Percentiles rank a stretch among this genome's conserved stretches.
Conservation (phyloP, 257 asterid species). For the Solanum infundibuliforme region DNA sequence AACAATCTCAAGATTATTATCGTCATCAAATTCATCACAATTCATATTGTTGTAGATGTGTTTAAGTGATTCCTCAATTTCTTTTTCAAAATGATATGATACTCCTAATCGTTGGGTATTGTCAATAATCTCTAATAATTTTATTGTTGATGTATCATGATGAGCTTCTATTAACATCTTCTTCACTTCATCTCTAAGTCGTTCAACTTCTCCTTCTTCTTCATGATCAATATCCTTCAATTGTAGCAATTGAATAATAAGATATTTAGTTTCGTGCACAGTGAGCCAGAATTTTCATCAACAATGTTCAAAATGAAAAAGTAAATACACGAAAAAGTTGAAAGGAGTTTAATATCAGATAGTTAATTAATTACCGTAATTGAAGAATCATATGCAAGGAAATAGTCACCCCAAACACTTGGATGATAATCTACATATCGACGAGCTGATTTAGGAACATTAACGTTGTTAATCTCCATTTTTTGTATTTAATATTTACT, state of each 20-base stretch:
- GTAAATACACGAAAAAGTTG: no score
- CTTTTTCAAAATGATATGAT: not conserved
- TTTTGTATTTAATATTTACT: not conserved
- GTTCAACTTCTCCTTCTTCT: not conserved
- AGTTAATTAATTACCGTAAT: not conserved
- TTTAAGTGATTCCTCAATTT: not conserved
- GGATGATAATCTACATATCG: not conserved
- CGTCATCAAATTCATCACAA: not conserved
- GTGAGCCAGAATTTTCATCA: no score
- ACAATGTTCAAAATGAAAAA: no score
- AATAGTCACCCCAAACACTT: not conserved
- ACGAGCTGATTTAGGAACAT: not conserved
- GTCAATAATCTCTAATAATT: not conserved
- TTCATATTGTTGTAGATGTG: not conserved
- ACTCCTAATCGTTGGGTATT: not conserved
- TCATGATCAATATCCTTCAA: not conserved
- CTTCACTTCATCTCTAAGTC: not conserved
- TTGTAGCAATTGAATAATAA: not conserved
- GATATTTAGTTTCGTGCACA: not conserved
- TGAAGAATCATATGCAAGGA: not conserved
- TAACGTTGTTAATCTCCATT: not conserved
- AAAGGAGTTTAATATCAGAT: not conserved
- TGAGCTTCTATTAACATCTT: not conserved
- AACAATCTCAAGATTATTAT: not conserved
- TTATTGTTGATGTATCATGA: not conserved